A percentile compares a stretch with the other conserved stretches of the same genome.
Evolutionary conservation across 768 basidiomycete species (phyloP).

Genomic region (Aureoboletus auriporus): DNA sequence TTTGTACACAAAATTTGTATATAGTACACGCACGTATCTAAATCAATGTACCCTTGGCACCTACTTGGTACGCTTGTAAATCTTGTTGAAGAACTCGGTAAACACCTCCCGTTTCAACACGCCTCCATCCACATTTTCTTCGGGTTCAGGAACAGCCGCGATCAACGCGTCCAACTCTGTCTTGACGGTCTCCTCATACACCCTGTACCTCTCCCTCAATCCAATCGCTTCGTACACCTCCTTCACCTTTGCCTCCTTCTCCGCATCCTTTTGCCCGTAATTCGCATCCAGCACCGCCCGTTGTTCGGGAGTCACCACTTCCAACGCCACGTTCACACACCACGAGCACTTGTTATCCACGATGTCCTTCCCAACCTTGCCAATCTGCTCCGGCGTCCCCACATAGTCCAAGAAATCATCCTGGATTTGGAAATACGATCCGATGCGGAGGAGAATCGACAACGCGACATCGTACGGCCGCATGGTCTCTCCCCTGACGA

Average conservation of each 20-base stretch:
- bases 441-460: conserved; percentile 84
- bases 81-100: conserved; percentile 83
- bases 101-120: conserved; percentile 69
- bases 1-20: too few relatives aligned
- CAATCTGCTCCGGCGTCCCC: conserved; percentile 85
- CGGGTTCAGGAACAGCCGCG: conserved; percentile 62
- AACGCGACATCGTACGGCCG: conserved; percentile 70
- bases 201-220: conserved; percentile 59
- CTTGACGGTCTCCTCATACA: conserved; percentile 79
- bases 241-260: conserved; percentile 56
- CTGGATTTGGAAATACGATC: conserved; percentile 98
- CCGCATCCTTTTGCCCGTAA: conserved; percentile 56
- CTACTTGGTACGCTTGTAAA: conserved; percentile 62
- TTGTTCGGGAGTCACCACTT: conserved; percentile 50
- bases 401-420: conserved; percentile 96
- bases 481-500: conserved; percentile 35
- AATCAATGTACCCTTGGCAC: not conserved
- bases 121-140: conserved; percentile 35
- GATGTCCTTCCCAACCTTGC: conserved; percentile 98
- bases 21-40: too few relatives aligned
- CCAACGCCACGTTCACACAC: conserved; percentile 87
- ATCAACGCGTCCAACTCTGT: conserved; percentile 65
- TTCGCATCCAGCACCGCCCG: conserved; percentile 58
- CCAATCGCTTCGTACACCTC: conserved; percentile 68
- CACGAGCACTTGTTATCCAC: conserved; percentile 99